Percentiles rank a stretch among this genome's conserved stretches.
Conservation (phyloP, 73 alveolate species). For the Durusdinium trenchii region DNA sequence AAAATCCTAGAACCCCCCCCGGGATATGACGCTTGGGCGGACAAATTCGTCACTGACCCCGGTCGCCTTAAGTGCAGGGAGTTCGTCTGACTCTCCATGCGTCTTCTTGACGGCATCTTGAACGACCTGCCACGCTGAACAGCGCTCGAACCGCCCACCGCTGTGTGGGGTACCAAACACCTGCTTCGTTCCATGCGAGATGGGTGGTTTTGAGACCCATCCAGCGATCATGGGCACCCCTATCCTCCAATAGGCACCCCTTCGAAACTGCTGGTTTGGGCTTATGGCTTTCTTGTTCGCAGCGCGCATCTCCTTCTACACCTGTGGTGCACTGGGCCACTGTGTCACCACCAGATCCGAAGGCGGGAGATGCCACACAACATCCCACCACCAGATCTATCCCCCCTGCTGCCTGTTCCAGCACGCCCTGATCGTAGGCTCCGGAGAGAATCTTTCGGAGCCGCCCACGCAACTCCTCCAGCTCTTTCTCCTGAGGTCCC, state of each 20-base stretch:
- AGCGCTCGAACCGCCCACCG: neutral
- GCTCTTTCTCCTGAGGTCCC: slow-evolving; percentile 5
- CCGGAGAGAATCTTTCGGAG: slow-evolving; percentile 55
- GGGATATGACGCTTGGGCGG: too few relatives aligned
- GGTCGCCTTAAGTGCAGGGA: slow-evolving; percentile 16
- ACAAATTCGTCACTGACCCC: too few relatives aligned
- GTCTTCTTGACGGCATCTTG: slow-evolving; percentile 2
- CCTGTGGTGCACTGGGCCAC: too few relatives aligned
- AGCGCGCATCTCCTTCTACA: too few relatives aligned
- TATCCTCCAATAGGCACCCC: too few relatives aligned
- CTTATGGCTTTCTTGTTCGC: too few relatives aligned
- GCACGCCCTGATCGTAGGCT: slow-evolving; percentile 53
- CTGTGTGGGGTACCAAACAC: too few relatives aligned
- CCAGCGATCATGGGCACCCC: too few relatives aligned
- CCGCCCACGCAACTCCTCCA: slow-evolving; percentile 56
- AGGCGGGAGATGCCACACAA: neutral
- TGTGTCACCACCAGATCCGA: neutral
- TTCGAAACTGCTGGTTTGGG: too few relatives aligned
- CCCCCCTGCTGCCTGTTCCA: slow-evolving; percentile 58
- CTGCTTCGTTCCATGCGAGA: too few relatives aligned
- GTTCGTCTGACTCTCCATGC: neutral
- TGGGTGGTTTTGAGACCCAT: too few relatives aligned
- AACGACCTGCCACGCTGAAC: neutral
- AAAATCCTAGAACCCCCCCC: too few relatives aligned
- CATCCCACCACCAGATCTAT: neutral